Evolutionary conservation across 73 alveolate genomes (phyloP).

Genomic region (Paramecium octaurelia): DNA sequence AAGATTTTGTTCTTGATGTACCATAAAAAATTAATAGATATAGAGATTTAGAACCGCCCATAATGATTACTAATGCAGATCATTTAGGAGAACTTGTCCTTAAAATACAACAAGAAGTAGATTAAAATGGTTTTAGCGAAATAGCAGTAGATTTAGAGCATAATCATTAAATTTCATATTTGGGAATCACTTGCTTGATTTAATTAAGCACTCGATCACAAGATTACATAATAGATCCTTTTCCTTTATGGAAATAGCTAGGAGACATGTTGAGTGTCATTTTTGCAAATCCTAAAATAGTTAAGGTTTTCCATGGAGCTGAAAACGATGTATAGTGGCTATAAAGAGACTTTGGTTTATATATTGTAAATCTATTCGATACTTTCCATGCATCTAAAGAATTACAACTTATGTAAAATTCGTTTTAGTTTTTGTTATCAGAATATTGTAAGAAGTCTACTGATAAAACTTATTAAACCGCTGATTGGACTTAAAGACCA

Average conservation of each 20-base stretch:
- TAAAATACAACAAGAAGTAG: conserved; percentile 33
- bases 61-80: not conserved
- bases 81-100: conserved; percentile 32
- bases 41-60: conserved; percentile 45
- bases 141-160: conserved; percentile 95
- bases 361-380: conserved; percentile 91
- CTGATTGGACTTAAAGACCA: conserved; percentile 97
- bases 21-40: not conserved
- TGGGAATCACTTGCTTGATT: conserved; percentile 90
- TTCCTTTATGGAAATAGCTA: conserved; percentile 66
- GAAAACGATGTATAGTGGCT: conserved; percentile 93
- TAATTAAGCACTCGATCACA: conserved; percentile 83
- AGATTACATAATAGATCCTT: conserved; percentile 91
- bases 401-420: conserved; percentile 70
- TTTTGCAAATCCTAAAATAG: conserved; percentile 84
- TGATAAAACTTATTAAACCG: conserved; percentile 93
- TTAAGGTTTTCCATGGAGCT: conserved; percentile 95
- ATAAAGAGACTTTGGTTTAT: conserved; percentile 95
- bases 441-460: conserved; percentile 81
- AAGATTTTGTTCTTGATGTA: not conserved
- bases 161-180: conserved; percentile 79
- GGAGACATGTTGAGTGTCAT: conserved; percentile 72
- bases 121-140: conserved; percentile 53
- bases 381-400: conserved; percentile 85
- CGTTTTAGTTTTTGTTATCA: conserved; percentile 73